These are phyloP conservation scores for Wallacemonas rigidus DNA, from an alignment of 208 protist genomes.

Conservation along the genomic window DNA sequence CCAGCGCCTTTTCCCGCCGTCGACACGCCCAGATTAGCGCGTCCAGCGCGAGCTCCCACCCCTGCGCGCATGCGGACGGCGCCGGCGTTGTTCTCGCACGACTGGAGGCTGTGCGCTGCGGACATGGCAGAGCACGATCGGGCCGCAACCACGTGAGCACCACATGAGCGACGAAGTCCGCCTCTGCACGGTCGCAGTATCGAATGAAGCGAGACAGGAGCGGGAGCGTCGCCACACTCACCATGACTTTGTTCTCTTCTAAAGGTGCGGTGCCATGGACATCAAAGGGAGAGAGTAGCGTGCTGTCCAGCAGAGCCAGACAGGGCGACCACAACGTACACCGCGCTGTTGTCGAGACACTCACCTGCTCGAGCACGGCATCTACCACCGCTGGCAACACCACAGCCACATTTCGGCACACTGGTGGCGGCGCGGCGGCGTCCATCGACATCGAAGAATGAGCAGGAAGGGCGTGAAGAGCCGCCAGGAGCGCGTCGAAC, in stretches of 20 bases:
- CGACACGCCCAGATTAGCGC: slow-evolving; percentile 59
- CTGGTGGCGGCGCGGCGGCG: not conserved
- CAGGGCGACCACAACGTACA: slow-evolving; percentile 71
- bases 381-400: slow-evolving; percentile 38
- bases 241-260: not conserved
- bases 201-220: slow-evolving; percentile 49
- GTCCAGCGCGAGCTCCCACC: slow-evolving; percentile 42
- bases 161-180: slow-evolving; percentile 50
- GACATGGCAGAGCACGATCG: not conserved
- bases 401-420: not conserved
- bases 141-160: slow-evolving; percentile 47
- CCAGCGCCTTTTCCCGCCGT: slow-evolving; percentile 36
- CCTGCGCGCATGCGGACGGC: not conserved
- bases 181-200: slow-evolving; percentile 56
- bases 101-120: not conserved
- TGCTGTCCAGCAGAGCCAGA: slow-evolving; percentile 33
- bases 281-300: slow-evolving; percentile 35
- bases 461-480: too few relatives aligned
- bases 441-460: not conserved
- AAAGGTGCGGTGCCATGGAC: not conserved
- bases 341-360: slow-evolving; percentile 35
- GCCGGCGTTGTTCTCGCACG: not conserved
- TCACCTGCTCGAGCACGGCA: slow-evolving; percentile 58
- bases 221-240: slow-evolving; percentile 30
- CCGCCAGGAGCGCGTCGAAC: not conserved